Evolutionary conservation across 1,284 basidiomycete genomes (phyloP).

Genomic region (Boletellus sp.): DNA sequence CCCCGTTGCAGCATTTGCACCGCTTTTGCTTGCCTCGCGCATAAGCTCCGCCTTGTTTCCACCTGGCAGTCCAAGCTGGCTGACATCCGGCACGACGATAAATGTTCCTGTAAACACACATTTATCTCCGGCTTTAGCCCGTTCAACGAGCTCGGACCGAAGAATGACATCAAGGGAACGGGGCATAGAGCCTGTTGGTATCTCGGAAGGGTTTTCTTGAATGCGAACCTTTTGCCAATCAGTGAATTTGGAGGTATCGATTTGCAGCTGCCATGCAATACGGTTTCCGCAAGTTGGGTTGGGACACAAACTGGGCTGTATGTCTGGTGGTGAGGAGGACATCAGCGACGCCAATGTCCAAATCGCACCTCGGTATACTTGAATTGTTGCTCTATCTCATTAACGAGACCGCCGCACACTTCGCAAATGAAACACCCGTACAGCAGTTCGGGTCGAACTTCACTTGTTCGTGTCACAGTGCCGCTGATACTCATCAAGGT

Average conservation of each 20-base stretch:
- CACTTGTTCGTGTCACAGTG: conserved; percentile 95
- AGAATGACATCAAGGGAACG: conserved; percentile 93
- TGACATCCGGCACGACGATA: conserved; percentile 97
- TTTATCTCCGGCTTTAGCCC: conserved; percentile 98
- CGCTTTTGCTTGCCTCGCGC: conserved; percentile 75
- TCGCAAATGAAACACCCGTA: conserved; percentile 94
- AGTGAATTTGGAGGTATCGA: conserved; percentile 94
- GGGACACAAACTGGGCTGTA: conserved; percentile 86
- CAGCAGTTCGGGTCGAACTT: conserved; percentile 93
- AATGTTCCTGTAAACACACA: conserved; percentile 98
- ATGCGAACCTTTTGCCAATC: conserved; percentile 99
- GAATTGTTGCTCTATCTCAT: conserved; percentile 98
- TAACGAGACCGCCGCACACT: conserved; percentile 82
- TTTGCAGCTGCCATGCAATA: conserved; percentile 88
- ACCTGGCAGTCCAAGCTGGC: conserved; percentile 92
- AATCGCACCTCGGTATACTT: conserved; percentile 95
- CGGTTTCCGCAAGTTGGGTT: conserved; percentile 94
- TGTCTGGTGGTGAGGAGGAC: conserved; percentile 4
- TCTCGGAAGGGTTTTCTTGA: conserved; percentile 98
- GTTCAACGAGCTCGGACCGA: conserved; percentile 92
- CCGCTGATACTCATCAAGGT: conserved; percentile 92
- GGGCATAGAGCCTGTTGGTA: conserved; percentile 99
- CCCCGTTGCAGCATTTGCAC: conserved; percentile 54
- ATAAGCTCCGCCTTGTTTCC: conserved; percentile 91
- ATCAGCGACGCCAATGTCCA: neutral